Base-by-base conservation (phyloP, 257 asterid species). In the Fraxinus pennsylvanica region DNA sequence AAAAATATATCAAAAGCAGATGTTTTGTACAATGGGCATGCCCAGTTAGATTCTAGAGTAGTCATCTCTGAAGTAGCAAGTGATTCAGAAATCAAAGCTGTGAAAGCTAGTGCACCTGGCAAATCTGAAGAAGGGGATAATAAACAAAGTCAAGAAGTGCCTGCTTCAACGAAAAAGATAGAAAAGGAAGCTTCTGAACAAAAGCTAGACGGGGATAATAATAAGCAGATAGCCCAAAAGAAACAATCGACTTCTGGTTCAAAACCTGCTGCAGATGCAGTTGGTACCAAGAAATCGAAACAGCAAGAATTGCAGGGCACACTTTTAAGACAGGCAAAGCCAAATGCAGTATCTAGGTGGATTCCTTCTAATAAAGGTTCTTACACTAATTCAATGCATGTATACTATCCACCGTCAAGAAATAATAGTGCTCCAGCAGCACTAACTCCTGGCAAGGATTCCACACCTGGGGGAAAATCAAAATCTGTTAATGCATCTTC, bases 321-420 rank as follows among this genome's bases (percentile, higher is more conserved):
- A 77, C 79, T 70, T 73, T 63, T 72, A 78, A 90, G 98, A 83
- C 86, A 57, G 80, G 98, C 97, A 68, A 92, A 96, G 84, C 89
- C 97, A 54, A 91, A 78, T 88, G 87, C 95, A 75, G 95, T 88
- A 61, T 94, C 99, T 68, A 88, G 90, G 88, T 96, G 98, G 99
- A 92, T 96, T 77, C 98, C 98, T 73, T 6, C 96, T 59, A 96
- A 93, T 85, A 96, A 93, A 89, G 97, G 97, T 68, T 94, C 98
- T 74, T 92, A 92, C 87, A 89, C 94, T 77, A 90, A 90, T 88
- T 96, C 97, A 73, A 92, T 96, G 98, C 99, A 93, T 83, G 94
- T 93, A 57, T 85, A 91, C 76, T 92, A 96, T 87, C 98, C 97
- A 70, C 98, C 97, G 32, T 85, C 97, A 79, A 89, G 97, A 81